Base-by-base conservation (phyloP, 306 rosid species). In the Delonix regia region DNA sequence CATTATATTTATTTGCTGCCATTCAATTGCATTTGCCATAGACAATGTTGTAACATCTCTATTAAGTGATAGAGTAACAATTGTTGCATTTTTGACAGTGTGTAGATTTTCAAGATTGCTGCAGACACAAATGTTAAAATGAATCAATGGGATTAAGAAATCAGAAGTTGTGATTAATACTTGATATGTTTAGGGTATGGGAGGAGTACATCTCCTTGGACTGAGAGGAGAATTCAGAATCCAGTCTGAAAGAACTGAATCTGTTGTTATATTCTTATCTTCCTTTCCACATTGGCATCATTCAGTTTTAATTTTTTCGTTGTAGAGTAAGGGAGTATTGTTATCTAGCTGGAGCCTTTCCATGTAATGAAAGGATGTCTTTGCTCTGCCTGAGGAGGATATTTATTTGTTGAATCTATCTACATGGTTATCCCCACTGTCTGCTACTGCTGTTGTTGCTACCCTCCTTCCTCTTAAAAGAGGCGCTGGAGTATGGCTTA, bases 1-100 rank as follows among this genome's bases (percentile, higher is more conserved):
- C 42, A 73, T 76, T 71, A 9, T 27, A 44, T 72, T 76, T 65
- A 64, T 80, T 65, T n/a, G 67, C 56, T 53, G 60, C 72, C 66
- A 71, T 51, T 55, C 38, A 53, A 76, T 60, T 79, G 45, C 70
- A 47, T 55, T 51, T 19, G 30, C 64, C 79, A 56, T 76, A 73
- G 63, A 67, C 70, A 66, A 25, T 57, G n/a, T 57, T 24, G 5
- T 13, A 57, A 33, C 36, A 34, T 57, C 64, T 57, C 36, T 25
- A 11, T 4, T 25, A 11, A 25, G 18, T 1, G 14, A 16, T 56
- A 12, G 36, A 57, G 64, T 25, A 13, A 57, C 9, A 57, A 57
- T 57, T 57, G 64, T 57, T 57, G 38, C 64, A 12, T 25, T 25
- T 27, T 57, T n/a, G 64, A 25, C 25, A n/a, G 27, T 57, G 64